These are phyloP conservation scores for Tetracladium maxilliforme DNA, from an alignment of 2,329 filamentous ascomycete species.

Conservation along the genomic window DNA sequence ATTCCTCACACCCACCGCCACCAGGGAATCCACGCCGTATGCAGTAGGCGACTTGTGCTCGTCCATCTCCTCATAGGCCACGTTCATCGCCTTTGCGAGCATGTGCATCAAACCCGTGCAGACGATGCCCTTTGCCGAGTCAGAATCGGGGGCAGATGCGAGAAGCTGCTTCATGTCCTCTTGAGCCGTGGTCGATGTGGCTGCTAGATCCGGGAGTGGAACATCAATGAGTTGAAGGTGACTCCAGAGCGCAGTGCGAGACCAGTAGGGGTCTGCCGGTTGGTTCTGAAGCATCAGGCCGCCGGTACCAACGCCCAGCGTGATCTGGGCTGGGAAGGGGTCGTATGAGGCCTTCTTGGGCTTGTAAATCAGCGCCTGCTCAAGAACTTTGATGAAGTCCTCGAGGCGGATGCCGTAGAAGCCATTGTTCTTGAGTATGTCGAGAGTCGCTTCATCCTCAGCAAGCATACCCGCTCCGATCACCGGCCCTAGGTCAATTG, in stretches of 20 bases:
- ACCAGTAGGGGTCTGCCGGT: conserved; percentile 38
- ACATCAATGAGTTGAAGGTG: conserved; percentile 30
- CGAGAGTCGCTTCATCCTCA: conserved; percentile 28
- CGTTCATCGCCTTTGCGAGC: conserved; percentile 2
- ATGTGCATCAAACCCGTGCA: no score
- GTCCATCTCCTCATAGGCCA: no score
- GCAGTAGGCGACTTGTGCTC: conserved; percentile 10
- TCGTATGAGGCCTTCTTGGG: no score
- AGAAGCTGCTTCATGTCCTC: no score
- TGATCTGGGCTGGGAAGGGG: conserved; percentile 27
- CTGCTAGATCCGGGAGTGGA: no score
- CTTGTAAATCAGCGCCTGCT: no score
- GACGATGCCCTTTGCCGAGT: no score
- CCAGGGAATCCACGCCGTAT: conserved; percentile 36
- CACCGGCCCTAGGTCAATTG: conserved; percentile 35
- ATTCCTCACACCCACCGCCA: conserved; percentile 35
- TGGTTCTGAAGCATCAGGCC: conserved; percentile 35
- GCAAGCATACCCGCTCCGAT: conserved; percentile 39
- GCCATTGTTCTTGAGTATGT: conserved; percentile 31
- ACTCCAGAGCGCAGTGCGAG: conserved; percentile 30
- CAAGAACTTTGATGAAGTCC: no score
- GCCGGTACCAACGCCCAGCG: conserved; percentile 38
- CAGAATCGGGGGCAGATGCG: no score
- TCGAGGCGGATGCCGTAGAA: conserved; percentile 33
- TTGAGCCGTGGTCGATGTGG: no score